Evolutionary conservation across 768 basidiomycete species (phyloP), one percentile per base, ranked within the genome.

Genomic region (Chalciporus chontae): DNA sequence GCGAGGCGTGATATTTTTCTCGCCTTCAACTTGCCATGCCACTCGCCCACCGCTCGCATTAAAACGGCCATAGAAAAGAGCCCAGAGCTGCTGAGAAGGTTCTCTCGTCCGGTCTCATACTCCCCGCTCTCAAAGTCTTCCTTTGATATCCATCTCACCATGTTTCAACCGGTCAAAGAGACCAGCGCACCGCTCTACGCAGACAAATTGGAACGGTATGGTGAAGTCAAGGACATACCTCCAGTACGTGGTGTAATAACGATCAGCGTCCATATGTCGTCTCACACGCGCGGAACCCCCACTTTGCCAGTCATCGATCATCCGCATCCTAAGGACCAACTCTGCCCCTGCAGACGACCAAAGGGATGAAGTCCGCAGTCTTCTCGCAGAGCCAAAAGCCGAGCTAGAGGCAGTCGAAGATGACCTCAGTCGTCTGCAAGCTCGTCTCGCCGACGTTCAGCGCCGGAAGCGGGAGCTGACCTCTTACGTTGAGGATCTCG

Each of bases 401-500:
- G 63, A 66, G 61, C 46, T 66, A 0, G 55, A 49, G 8, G 51
- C 57, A 2, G 63, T 66, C 11, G 61, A 67, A 50, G 52, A 56
- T 37, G 57, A 65, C 32, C 63, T 66, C 27, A 43, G 29, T 42
- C 61, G 59, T 18, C 51, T 66, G 13, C 65, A 66, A 36, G 55
- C 65, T 49, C 65, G 65, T 50, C 65, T 66, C 19, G 63, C 56
- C 27, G 61, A 65, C 34, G 43, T 63, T 24, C 65, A 66, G 54
- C 63, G 52, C 18, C 56, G 65, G 43, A 65, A 63, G 53, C 37
- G 46, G 42, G 65, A 66, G 38, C 54, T 66, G 26, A 44, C 53
- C 13, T 60, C 60, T 24, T 67, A 66, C 48, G 61, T 66, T 46
- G 65, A 67, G 51, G 65, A 66, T 53, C 65, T 66, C 43, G 63